phyloP scores from a whole-genome alignment of 2,329 filamentous ascomycete genomes.

The Fusarium continuum region DNA sequence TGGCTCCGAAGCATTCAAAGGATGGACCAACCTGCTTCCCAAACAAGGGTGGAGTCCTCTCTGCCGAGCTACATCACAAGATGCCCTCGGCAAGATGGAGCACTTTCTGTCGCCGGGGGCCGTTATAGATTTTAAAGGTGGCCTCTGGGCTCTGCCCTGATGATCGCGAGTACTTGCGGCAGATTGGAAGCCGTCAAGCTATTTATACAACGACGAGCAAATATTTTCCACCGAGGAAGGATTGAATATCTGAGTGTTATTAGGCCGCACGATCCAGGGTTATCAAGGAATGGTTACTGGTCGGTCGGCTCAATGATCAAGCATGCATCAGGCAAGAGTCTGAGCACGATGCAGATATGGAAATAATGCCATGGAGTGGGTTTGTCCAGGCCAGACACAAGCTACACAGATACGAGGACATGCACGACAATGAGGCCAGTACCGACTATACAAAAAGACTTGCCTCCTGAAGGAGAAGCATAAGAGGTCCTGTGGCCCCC shows the following conservation, averaged over 20 bases:
- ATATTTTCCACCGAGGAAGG: accelerated
- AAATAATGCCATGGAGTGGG: not conserved
- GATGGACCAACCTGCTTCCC: not conserved
- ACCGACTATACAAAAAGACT: not conserved
- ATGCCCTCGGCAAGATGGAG: not conserved
- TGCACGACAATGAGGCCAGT: not conserved
- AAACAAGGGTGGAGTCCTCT: not conserved
- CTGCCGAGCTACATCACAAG: not conserved
- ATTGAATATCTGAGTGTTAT: not conserved
- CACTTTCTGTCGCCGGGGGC: not conserved
- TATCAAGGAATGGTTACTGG: too few relatives aligned
- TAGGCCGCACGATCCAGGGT: too few relatives aligned
- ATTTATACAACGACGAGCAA: accelerated
- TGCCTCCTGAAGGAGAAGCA: not conserved
- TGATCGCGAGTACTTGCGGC: not conserved
- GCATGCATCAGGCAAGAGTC: not conserved
- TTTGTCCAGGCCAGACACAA: not conserved
- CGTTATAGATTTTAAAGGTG: not conserved
- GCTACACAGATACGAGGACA: not conserved
- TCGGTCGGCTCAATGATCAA: not conserved
- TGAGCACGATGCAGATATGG: not conserved
- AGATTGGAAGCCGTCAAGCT: not conserved
- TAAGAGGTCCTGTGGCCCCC: not conserved
- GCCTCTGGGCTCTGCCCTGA: not conserved
- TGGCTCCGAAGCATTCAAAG: too few relatives aligned